Evolutionary conservation across 2,329 filamentous ascomycete species (phyloP), one percentile per base, ranked within the genome.

Genomic region (Pseudogymnoascus sp.): DNA sequence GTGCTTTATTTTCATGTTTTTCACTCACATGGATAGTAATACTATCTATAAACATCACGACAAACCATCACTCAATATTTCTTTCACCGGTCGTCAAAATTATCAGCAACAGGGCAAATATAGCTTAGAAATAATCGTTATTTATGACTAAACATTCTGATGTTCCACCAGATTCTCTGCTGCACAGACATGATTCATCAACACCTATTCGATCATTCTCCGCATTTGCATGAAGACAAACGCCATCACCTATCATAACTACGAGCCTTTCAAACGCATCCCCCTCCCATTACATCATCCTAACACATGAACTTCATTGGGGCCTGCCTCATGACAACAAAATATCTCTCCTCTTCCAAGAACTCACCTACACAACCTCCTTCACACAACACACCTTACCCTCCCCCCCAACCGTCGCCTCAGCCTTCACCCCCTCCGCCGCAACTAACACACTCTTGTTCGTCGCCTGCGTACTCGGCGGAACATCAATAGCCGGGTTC

Each of bases 401-500:
- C 19, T 62, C 37, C 48, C 62, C 61, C 18, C 63, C 63, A 5
- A 66, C 57, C 2, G 63, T 61, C n/a, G 62, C 67, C 60, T 61
- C 61, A 0, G 62, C 65, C 21, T 57, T 52, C 48, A 61, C 61
- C 58, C 66, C 63, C 38, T 63, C 58, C 28, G 65, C 63, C n/a
- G 63, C 58, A 19, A 69, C 39, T 57, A 57, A 41, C 15, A 65
- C 62, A 30, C 69, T 71, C 71, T 72, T 71, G 63, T 78, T 78
- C 19, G 71, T 68, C 15, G 69, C 71, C 68, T 79, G 77, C 59
- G 67, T 72, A 60, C 74, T 75, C 2, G 75, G 74, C 2, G 78
- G 75, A 12, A 80, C 74, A 68, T 81, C 79, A 8, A 79, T 64
- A 0, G 77, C 76, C 0, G 79, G 79, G 63, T 81, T 82, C 61